A percentile compares a stretch with the other conserved stretches of the same genome.
phyloP scores from a whole-genome alignment of 1,284 basidiomycete species.

The Malassezia vespertilionis region DNA sequence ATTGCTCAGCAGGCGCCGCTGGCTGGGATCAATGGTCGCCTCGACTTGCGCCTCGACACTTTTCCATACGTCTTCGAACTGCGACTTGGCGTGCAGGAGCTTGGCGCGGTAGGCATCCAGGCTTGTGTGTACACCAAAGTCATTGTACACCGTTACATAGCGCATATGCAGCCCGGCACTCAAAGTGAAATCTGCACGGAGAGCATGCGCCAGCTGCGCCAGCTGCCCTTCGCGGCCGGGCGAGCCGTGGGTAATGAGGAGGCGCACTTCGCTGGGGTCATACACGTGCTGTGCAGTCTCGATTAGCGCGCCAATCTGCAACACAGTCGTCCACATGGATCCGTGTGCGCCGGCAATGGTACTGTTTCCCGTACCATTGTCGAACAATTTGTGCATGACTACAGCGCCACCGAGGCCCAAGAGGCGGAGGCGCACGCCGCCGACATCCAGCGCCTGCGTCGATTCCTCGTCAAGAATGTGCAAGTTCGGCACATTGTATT shows the following conservation, averaged over 20 bases:
- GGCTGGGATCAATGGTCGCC: slow-evolving; percentile 77
- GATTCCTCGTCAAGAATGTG: slow-evolving; percentile 88
- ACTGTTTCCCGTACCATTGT: slow-evolving; percentile 83
- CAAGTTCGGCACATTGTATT: slow-evolving; percentile 64
- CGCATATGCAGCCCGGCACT: slow-evolving; percentile 95
- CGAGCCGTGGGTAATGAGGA: slow-evolving; percentile 83
- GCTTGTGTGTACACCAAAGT: slow-evolving; percentile 83
- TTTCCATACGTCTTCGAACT: slow-evolving; percentile 84
- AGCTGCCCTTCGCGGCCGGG: slow-evolving; percentile 88
- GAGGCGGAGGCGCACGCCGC: slow-evolving; percentile 80
- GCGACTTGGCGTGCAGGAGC: slow-evolving; percentile 64
- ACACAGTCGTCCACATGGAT: slow-evolving; percentile 95
- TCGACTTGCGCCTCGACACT: slow-evolving; percentile 85
- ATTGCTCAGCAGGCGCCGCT: slow-evolving; percentile 78
- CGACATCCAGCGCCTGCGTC: slow-evolving; percentile 76
- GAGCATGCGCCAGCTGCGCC: slow-evolving; percentile 72
- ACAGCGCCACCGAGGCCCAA: slow-evolving; percentile 91
- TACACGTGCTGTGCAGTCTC: slow-evolving; percentile 85
- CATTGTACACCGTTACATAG: slow-evolving; percentile 89
- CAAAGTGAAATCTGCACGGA: slow-evolving; percentile 88
- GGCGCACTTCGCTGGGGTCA: slow-evolving; percentile 81
- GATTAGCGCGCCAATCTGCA: slow-evolving; percentile 94
- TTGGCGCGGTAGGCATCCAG: slow-evolving; percentile 80
- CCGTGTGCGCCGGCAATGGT: slow-evolving; percentile 95
- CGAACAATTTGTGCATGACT: slow-evolving; percentile 92